phyloP scores from a whole-genome alignment of 192 early-diverging fungal species.

The Mortierella claussenii region DNA sequence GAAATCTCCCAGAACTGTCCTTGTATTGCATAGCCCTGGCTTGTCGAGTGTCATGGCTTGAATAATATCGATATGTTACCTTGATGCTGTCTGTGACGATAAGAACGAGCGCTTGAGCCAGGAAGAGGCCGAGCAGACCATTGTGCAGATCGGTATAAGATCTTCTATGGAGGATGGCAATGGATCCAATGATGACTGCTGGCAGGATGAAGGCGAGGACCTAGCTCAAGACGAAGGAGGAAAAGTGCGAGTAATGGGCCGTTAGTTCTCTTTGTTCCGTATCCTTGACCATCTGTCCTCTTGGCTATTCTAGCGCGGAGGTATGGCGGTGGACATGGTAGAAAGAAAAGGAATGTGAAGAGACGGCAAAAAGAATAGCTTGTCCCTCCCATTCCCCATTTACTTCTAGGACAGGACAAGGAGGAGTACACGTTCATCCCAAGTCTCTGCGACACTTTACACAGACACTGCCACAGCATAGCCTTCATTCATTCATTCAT shows the following conservation, averaged over 20 bases:
- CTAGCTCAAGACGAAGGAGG: slow-evolving; percentile 2
- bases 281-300: not conserved
- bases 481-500: slow-evolving; percentile 1
- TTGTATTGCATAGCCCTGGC: too few species aligned
- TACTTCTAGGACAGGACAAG: not conserved
- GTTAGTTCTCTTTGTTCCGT: not conserved
- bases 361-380: too few species aligned
- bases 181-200: slow-evolving; percentile 18
- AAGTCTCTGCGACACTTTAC: too few species aligned
- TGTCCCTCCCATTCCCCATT: too few species aligned
- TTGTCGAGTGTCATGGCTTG: not conserved
- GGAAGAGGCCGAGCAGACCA: slow-evolving; percentile 52
- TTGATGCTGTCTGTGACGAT: slow-evolving; percentile 63
- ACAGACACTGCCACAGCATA: too few species aligned
- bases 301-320: too few species aligned
- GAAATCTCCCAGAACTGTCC: too few species aligned
- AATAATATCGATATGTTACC: slow-evolving; percentile 36
- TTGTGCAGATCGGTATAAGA: slow-evolving; percentile 54
- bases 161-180: slow-evolving; percentile 26
- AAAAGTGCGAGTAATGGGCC: not conserved
- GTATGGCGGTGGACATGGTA: too few species aligned
- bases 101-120: slow-evolving; percentile 56
- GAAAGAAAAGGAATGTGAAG: too few species aligned
- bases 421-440: not conserved
- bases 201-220: slow-evolving; percentile 46